Percentiles rank a stretch among this genome's conserved stretches.
phyloP scores from a whole-genome alignment of 345 rosid species.

The Eucalyptus coolabah region DNA sequence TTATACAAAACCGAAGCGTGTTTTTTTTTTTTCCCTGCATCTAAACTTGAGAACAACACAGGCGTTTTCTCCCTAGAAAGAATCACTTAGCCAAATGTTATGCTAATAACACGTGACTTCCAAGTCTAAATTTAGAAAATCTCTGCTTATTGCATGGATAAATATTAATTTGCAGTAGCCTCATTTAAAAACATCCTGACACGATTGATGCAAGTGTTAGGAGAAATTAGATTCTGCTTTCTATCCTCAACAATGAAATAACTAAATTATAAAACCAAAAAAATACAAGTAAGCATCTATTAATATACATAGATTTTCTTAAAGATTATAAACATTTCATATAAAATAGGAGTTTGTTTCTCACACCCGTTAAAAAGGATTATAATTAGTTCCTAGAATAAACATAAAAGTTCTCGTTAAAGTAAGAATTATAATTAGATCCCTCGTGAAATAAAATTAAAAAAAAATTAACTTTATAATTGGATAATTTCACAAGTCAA shows the following conservation, averaged over 20 bases:
- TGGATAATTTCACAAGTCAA: neutral
- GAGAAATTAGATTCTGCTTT: neutral
- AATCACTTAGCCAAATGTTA: neutral
- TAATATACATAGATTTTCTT: neutral
- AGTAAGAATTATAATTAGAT: too few species aligned
- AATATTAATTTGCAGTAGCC: neutral
- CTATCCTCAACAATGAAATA: neutral
- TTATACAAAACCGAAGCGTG: neutral
- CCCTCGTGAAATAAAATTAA: too few species aligned
- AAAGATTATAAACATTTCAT: neutral
- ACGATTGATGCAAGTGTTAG: rapidly evolving
- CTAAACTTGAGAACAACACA: neutral
- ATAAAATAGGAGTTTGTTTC: neutral
- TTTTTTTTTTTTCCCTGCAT: neutral
- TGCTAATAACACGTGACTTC: neutral
- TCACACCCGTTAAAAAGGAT: neutral
- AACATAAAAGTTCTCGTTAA: too few species aligned
- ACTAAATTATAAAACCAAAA: neutral
- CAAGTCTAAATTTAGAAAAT: neutral
- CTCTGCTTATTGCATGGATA: neutral
- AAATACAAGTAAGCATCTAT: neutral
- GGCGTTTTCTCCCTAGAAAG: neutral
- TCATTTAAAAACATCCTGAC: neutral
- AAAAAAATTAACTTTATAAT: neutral
- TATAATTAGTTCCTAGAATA: neutral